A percentile compares a stretch with the other conserved stretches of the same genome.
Conservation (phyloP, 805 yeast species). For the Wickerhamiella alocasiicola region DNA sequence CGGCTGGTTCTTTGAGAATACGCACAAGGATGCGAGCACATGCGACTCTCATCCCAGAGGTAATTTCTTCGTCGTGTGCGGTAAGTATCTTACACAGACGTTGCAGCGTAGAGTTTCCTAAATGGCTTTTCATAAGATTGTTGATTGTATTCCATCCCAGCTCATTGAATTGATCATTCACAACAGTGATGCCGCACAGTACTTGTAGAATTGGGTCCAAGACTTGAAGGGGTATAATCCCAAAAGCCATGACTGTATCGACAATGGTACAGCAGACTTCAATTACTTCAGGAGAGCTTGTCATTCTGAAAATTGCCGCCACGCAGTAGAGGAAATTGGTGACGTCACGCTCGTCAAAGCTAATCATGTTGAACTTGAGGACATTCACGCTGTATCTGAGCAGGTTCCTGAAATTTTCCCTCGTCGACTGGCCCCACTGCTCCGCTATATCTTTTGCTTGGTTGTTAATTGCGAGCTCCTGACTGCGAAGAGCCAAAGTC, state of each 20-base stretch:
- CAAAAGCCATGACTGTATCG: slow-evolving; percentile 34
- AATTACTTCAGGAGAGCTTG: slow-evolving; percentile 31
- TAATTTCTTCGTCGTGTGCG: slow-evolving; percentile 21
- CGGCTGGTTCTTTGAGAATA: slow-evolving; percentile 15
- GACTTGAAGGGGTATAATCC: slow-evolving; percentile 34
- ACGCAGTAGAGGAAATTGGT: slow-evolving; percentile 28
- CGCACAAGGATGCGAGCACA: slow-evolving; percentile 26
- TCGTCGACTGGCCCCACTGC: slow-evolving; percentile 23
- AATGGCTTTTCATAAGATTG: slow-evolving; percentile 30
- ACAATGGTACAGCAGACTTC: slow-evolving; percentile 33
- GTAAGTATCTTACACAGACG: slow-evolving; percentile 26
- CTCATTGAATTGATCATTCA: slow-evolving; percentile 29
- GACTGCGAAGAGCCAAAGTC: slow-evolving; percentile 24
- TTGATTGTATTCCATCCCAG: slow-evolving; percentile 31
- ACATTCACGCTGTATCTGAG: slow-evolving; percentile 34
- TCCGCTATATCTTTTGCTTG: slow-evolving; percentile 20
- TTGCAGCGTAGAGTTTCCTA: slow-evolving; percentile 28
- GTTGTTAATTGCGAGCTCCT: slow-evolving; percentile 24
- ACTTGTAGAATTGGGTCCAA: slow-evolving; percentile 32
- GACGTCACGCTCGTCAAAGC: slow-evolving; percentile 33
- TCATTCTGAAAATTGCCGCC: slow-evolving; percentile 31
- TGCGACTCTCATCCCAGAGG: slow-evolving; percentile 27
- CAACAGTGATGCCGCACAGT: slow-evolving; percentile 34
- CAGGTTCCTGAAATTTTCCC: slow-evolving; percentile 25
- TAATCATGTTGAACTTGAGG: slow-evolving; percentile 36